Conservation (phyloP, 108 stramenopile species). For the Skeletonema tropicum region DNA sequence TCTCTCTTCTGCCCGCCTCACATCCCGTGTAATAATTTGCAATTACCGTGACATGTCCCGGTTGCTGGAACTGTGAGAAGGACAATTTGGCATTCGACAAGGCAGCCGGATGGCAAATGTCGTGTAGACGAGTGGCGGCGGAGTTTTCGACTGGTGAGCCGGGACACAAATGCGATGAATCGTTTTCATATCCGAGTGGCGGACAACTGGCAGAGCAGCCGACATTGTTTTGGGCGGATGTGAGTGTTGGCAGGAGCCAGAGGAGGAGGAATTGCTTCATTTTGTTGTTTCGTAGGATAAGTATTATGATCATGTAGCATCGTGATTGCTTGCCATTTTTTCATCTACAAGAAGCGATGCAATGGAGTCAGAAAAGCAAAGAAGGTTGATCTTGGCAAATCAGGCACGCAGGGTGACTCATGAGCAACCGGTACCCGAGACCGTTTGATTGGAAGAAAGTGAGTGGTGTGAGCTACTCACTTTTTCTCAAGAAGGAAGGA, state of each 20-base stretch:
- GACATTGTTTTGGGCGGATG: slow-evolving; percentile 12
- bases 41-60: slow-evolving; percentile 36
- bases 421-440: too few relatives aligned
- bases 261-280: background rate
- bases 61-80: slow-evolving; percentile 5
- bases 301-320: too few relatives aligned
- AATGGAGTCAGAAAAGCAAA: too few relatives aligned
- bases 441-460: too few relatives aligned
- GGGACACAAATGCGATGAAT: slow-evolving; percentile 28
- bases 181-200: slow-evolving; percentile 27
- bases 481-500: too few relatives aligned
- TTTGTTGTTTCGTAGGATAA: too few relatives aligned
- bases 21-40: slow-evolving; percentile 60
- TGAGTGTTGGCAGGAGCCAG: background rate
- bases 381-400: too few relatives aligned
- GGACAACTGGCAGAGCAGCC: slow-evolving; percentile 28
- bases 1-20: slow-evolving; percentile 56
- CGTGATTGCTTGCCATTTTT: too few relatives aligned
- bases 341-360: too few relatives aligned
- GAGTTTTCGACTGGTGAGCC: slow-evolving; percentile 4
- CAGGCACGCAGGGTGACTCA: too few relatives aligned
- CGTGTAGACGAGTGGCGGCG: slow-evolving; percentile 12
- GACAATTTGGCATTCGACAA: slow-evolving; percentile 7
- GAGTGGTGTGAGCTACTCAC: too few relatives aligned
- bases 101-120: slow-evolving; percentile 16